Evolutionary conservation across 2,329 filamentous ascomycete genomes (phyloP), one percentile per base, ranked within the genome.

Genomic region (Ophiostoma piceae): DNA sequence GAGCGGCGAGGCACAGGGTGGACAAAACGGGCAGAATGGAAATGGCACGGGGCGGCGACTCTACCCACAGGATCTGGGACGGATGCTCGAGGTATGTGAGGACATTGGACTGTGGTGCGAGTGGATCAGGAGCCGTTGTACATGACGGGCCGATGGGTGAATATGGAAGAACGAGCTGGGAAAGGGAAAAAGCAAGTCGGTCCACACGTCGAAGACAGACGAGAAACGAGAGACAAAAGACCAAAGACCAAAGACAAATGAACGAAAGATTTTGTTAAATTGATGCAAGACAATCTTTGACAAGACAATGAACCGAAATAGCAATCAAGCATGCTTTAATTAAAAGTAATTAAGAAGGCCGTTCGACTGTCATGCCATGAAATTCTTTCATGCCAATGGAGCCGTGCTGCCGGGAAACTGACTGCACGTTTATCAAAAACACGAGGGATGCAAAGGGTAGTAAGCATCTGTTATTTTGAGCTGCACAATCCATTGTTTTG

Each of bases 71-170:
- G 80, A 82, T 64, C 75, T 86, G 66, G 84, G 79, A 32, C 79
- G 76, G 64, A 76, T 80, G 70, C 75, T 87, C 66, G 83, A 85
- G 77, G 75, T 81, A 65, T 78, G 84, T 73, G 84, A 86, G 74
- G 82, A 86, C 72, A 74, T 87, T 66, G 83, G 83, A 71, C 79
- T 81, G 71, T 86, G 84, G 84, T 81, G 80, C 39, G 83, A 85
- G 74, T 85, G 83, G 82, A 82, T 86, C 54, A 78, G 83, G 70
- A 79, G 71, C 11, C 71, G 75, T 69, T 76, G 76, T 74, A 73
- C 72, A 51, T 76, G 71, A 74, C 64, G 62, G 62, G 62, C 62
- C 62, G 62, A 39, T 9, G 32, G 60, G 14, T n/a, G 60, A 14
- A 64, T 32, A 68, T 62, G 57, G 68, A 37, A 51, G 47, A 47